phyloP scores from a whole-genome alignment of 2,329 filamentous ascomycete species.

The Sordariomycetes sp. region DNA sequence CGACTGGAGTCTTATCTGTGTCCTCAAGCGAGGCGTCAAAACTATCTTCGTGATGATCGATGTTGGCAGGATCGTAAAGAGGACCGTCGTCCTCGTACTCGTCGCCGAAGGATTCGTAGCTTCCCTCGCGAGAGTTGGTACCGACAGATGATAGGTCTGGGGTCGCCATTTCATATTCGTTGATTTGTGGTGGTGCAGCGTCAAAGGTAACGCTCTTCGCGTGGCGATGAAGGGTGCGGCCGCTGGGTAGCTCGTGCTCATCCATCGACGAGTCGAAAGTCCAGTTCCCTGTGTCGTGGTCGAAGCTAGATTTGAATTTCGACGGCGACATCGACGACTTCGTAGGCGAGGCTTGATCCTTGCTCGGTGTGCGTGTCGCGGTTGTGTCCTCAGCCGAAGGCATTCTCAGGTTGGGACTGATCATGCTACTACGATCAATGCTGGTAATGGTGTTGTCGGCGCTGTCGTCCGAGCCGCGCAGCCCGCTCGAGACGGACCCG shows the following conservation, averaged over 20 bases:
- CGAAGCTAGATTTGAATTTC: slow-evolving; percentile 59
- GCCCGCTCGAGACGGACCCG: slow-evolving; percentile 43
- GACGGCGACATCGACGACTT: slow-evolving; percentile 78
- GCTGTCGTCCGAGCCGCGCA: slow-evolving; percentile 36
- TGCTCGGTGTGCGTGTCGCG: slow-evolving; percentile 48
- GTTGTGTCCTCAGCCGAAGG: slow-evolving; percentile 9
- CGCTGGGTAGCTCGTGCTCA: slow-evolving; percentile 51
- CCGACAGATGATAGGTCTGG: slow-evolving; percentile 90
- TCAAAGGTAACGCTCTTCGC: slow-evolving; percentile 98
- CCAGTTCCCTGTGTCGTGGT: slow-evolving; percentile 60
- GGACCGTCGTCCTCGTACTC: slow-evolving; percentile 61
- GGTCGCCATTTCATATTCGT: slow-evolving; percentile 97
- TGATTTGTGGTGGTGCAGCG: slow-evolving; percentile 83
- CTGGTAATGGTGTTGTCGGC: slow-evolving; percentile 45
- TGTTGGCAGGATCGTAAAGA: slow-evolving; percentile 42
- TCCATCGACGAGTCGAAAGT: slow-evolving; percentile 54
- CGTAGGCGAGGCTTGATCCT: slow-evolving; percentile 66
- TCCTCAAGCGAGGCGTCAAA: slow-evolving; percentile 95
- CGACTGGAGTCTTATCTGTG: slow-evolving; percentile 92
- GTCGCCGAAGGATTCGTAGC: slow-evolving; percentile 77
- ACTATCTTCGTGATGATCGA: slow-evolving; percentile 60
- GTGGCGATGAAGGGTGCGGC: slow-evolving; percentile 67
- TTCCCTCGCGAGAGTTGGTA: slow-evolving; percentile 84
- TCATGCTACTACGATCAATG: slow-evolving; percentile 29
- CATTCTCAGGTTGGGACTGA: slow-evolving; percentile 13